Base-by-base conservation (phyloP, 345 rosid species). In the Lumnitzera littorea region DNA sequence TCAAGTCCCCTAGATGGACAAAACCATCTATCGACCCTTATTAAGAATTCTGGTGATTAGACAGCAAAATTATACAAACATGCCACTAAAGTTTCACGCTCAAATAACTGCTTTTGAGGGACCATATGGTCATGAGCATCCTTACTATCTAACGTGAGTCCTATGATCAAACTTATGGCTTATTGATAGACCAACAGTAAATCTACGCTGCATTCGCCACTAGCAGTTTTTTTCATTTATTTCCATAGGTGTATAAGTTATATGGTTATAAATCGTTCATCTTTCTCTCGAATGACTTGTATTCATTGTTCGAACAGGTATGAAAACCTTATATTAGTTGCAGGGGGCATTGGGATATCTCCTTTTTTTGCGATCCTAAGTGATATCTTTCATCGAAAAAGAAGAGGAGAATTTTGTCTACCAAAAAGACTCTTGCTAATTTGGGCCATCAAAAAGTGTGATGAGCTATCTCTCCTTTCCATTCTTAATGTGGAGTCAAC, bases 281-380 rank as follows among this genome's bases (percentile, higher is more conserved):
- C 24, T 11, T 29, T 17, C 17, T n/a, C 13, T 20, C 50, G 2
- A 27, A 13, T 12, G 13, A n/a, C 23, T n/a, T 27, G 29, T 13
- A 27, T 24, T 16, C 51, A 55, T 48, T 66, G 12, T 41, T 72
- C 49, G 63, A 16, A 25, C 71, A 91, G 96, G 83, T 89, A 89
- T 24, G 89, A 89, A 68, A 82, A 85, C 80, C 80, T 92, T 48
- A 66, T 92, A 48, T 70, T 92, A 64, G 91, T 92, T 14, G 98
- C 96, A 2, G 98, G 98, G 60, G 96, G 98, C 54, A 89, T 87
- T 50, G 98, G 96, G 46, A 84, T 92, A 65, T 82, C 96, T 15
- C 98, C 98, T 0, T 84, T 92, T 78, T 58, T 92, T 50, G 96
- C 96, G 29, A 80, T 92, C 70, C 29, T 89, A 74, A 84, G 91